Base-by-base conservation (phyloP, 495 filamentous ascomycete species). In the Tuber microsphaerosporum region DNA sequence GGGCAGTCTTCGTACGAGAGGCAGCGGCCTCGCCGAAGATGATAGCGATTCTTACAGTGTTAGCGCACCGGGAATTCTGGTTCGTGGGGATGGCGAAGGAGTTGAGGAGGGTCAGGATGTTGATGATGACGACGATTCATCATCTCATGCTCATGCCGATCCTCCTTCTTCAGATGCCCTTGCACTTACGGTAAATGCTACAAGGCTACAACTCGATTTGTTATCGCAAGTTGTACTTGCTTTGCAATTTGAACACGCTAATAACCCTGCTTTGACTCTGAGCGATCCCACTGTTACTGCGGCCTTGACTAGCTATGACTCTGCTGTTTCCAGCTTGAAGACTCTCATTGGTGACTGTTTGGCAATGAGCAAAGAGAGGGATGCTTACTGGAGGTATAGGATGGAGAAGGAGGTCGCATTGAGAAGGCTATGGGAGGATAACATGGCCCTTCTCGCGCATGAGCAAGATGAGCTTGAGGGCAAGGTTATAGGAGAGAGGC, bases 371-470 rank as follows among this genome's bases (percentile, higher is more conserved):
- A 89, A 91, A 74, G 95, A 99, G 80, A 91, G 96, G 42, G 95
- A 99, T 84, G 89, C 93, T 0, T 97, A 97, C 82, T 99, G 95
- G 95, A 94, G 97, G 83, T 94, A 95, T 83, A 90, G 95, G 22
- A 87, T 99, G 42, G 93, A 94, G 81, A 90, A 92, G 48, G 95
- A 99, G 84, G 90, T 89, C 45, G 89, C 94, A 81, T 89, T 97
- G 81, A 89, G 95, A 42, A 89, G 92, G 69, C 90, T 99, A 88
- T 99, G 96, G 95, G 95, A 99, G 85, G 96, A 98, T 77, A 98
- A 93, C 84, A 98, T 99, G 95, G 92, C 94, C 8, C 89, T 91
- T 71, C 90, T 99, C 37, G 95, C 94, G 43, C 89, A 90, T 74
- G 95, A 99, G 82, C 95, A 99, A 77, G 96, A 98, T 84, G 89